Percentiles rank a stretch among this genome's conserved stretches.
phyloP scores from a whole-genome alignment of 1,139 yeast species.

The Scheffersomyces parashehatae region DNA sequence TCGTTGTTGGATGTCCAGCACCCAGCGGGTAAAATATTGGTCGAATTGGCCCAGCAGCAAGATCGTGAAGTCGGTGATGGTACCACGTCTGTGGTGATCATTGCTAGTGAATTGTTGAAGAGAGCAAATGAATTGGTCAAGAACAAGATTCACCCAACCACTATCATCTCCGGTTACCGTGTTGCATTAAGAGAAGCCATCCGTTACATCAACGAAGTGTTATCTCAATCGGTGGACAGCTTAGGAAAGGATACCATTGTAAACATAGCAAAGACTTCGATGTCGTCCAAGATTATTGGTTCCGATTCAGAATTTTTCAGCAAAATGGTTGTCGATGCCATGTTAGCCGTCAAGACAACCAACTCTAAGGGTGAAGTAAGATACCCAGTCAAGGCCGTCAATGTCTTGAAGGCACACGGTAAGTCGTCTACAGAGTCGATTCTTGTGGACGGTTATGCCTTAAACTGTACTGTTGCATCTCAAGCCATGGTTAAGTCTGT shows the following conservation, averaged over 20 bases:
- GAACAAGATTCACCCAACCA: conserved; percentile 94
- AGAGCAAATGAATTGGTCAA: conserved; percentile 94
- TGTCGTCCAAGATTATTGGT: conserved; percentile 98
- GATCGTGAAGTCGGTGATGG: conserved; percentile 99
- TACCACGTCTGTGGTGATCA: conserved; percentile 92
- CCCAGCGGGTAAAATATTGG: conserved; percentile 97
- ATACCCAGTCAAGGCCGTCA: conserved; percentile 97
- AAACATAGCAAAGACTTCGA: conserved; percentile 93
- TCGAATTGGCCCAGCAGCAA: conserved; percentile 97
- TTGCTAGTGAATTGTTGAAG: conserved; percentile 88
- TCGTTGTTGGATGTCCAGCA: conserved; percentile 93
- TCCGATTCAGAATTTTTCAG: conserved; percentile 90
- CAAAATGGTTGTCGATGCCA: conserved; percentile 90
- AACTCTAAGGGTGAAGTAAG: conserved; percentile 85
- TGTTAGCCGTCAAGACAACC: conserved; percentile 91
- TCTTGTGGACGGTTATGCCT: conserved; percentile 89
- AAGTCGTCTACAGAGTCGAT: conserved; percentile 86
- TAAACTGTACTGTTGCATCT: conserved; percentile 96
- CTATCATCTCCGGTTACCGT: conserved; percentile 94
- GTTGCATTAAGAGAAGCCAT: conserved; percentile 91
- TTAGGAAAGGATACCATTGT: conserved; percentile 81
- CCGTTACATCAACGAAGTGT: conserved; percentile 81
- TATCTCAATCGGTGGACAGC: conserved; percentile 76
- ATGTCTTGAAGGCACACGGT: conserved; percentile 95
- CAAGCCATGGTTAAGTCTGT: conserved; percentile 91